Base-by-base conservation (phyloP, 176 grass and related monocot species). In the Luzula sylvatica region DNA sequence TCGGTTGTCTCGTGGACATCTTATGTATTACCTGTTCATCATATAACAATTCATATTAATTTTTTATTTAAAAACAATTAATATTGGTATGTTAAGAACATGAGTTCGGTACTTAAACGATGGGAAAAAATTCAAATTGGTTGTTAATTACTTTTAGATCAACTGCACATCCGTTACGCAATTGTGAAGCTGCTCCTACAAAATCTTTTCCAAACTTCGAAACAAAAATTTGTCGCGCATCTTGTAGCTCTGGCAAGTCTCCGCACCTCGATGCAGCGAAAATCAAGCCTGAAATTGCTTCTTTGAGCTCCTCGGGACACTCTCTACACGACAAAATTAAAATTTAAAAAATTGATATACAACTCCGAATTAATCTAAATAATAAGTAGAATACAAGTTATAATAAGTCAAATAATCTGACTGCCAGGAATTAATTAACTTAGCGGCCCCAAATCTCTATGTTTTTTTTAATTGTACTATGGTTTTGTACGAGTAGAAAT, bases 231-330 rank as follows among this genome's bases (percentile, higher is more conserved):
- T 21, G 18, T 1, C 78, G 61, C 9, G 75, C 71, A 65, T 86
- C 75, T 35, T 79, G 74, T 59, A 98, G 74, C 81, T 90, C 92
- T 11, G 81, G 92, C 0, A 90, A 38, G 24, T 98, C 85, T 25
- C 74, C 85, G 55, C 85, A 79, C 22, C 92, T 71, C 0, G 78
- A 77, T 1, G 85, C 69, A 3, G 74, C 81, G 71, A 82, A 96
- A 0, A 82, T 68, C 2, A 96, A 26, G 15, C 85, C 83, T 5
- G 85, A 62, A n/a, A 78, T 72, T 0, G 85, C 78, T 69, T 98
- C 92, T 30, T 78, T 71, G 38, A 98, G 92, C 81, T 98, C 92
- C 13, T 66, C 84, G 1, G 92, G 92, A 50, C 92, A 98, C 8
- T 76, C 68, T 5, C 74, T 74, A 25, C 30, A 3, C 27, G 11